Conservation (phyloP, 768 basidiomycete species). For the Lentinula sp. region DNA sequence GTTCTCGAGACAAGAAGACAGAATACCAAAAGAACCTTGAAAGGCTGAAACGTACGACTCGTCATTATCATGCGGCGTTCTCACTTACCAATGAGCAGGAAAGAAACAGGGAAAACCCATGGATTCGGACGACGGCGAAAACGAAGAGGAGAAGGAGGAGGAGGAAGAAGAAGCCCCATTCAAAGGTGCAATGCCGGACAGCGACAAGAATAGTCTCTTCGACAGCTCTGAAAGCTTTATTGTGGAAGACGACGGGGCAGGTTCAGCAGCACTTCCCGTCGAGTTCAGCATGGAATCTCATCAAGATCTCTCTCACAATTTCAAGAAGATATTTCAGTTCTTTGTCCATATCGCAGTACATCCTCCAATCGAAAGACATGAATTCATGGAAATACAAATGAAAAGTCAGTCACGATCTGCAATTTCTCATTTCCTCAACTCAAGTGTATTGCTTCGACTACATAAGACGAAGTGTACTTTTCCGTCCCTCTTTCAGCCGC, state of each 20-base stretch:
- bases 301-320: conserved; percentile 71
- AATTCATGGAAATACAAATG: conserved; percentile 49
- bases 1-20: conserved; percentile 53
- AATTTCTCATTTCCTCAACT: neutral
- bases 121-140: conserved; percentile 20
- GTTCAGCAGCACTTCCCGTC: conserved; percentile 48
- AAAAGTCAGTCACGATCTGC: conserved; percentile 32
- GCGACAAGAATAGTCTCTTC: conserved; percentile 29
- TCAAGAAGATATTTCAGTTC: conserved; percentile 85
- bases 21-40: conserved; percentile 60
- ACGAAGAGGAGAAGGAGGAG: conserved; percentile 22
- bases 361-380: conserved; percentile 40
- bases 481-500: conserved; percentile 58
- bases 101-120: conserved; percentile 35
- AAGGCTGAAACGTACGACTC: conserved; percentile 50
- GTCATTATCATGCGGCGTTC: neutral
- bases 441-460: neutral
- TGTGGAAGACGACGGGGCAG: conserved; percentile 57
- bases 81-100: conserved; percentile 19
- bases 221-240: conserved; percentile 37
- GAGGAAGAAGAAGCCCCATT: conserved; percentile 27
- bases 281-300: conserved; percentile 79
- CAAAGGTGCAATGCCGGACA: conserved; percentile 38
- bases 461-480: conserved; percentile 62
- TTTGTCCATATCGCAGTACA: conserved; percentile 78